A percentile compares a stretch with the other conserved stretches of the same genome.
Evolutionary conservation across 2,329 filamentous ascomycete species (phyloP).

Genomic region (Cladophialophora yegresii): DNA sequence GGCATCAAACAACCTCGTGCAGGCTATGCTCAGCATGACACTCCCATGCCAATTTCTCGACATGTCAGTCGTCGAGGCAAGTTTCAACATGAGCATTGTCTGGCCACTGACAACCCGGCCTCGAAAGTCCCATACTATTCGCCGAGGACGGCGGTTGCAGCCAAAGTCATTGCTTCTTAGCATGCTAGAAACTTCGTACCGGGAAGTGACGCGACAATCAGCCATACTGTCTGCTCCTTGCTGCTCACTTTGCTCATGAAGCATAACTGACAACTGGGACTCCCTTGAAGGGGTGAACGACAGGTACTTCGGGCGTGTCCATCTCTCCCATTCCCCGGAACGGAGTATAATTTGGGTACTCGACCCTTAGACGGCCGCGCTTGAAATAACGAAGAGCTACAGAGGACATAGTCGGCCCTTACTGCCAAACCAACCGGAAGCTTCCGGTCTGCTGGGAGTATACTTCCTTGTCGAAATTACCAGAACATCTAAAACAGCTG

Average conservation of each 20-base stretch:
- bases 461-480: not conserved
- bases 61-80: not conserved
- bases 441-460: not conserved
- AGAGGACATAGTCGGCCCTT: not conserved
- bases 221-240: not conserved
- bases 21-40: not conserved
- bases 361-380: not conserved
- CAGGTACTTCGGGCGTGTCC: not conserved
- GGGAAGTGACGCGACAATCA: not conserved
- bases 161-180: not conserved
- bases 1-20: constrained; percentile 16
- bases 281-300: not conserved
- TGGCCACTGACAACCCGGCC: not conserved
- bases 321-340: not conserved
- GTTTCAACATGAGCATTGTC: not conserved
- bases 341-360: not conserved
- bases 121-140: not conserved
- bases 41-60: not conserved
- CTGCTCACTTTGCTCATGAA: not conserved
- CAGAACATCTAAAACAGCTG: not conserved
- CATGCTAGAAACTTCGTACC: not conserved
- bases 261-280: not conserved
- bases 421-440: not conserved
- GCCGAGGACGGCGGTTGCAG: not conserved
- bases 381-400: not conserved